phyloP scores from a whole-genome alignment of 2,329 filamentous ascomycete species.

The Aspergillus fumigatiaffinis region DNA sequence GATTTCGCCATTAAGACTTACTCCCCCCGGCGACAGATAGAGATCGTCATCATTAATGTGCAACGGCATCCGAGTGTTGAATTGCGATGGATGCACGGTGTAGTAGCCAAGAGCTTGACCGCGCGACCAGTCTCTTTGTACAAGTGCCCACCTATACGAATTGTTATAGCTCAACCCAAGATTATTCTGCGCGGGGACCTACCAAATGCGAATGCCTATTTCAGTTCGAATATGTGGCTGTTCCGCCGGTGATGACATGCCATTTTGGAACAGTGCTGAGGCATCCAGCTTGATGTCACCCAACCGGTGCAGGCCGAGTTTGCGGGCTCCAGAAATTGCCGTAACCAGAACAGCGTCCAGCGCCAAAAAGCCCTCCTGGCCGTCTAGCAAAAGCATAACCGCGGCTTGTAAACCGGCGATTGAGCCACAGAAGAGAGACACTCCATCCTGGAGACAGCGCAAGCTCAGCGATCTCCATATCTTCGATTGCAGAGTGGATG shows the following conservation, averaged over 20 bases:
- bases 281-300: slow-evolving; percentile 2
- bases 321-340: slow-evolving; percentile 13
- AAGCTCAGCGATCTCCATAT: slow-evolving; percentile 1
- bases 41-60: slow-evolving; percentile 15
- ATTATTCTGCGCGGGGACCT: neutral
- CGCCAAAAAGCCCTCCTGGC: slow-evolving; percentile 1
- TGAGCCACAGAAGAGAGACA: slow-evolving; percentile 12
- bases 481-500: neutral
- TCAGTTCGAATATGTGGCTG: neutral
- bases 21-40: neutral
- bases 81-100: slow-evolving; percentile 12
- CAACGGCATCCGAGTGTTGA: slow-evolving; percentile 13
- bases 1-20: slow-evolving; percentile 2
- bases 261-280: neutral
- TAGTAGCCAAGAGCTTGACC: slow-evolving; percentile 16
- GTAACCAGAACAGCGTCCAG: slow-evolving; percentile 12
- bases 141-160: slow-evolving; percentile 11
- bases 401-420: slow-evolving; percentile 11
- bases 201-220: neutral
- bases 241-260: neutral
- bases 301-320: slow-evolving; percentile 9
- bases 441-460: slow-evolving; percentile 10
- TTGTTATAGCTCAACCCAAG: neutral
- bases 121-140: slow-evolving; percentile 15
- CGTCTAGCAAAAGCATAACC: slow-evolving; percentile 13